phyloP scores from a whole-genome alignment of 1,284 basidiomycete species.

The Cerioporus squamosus region DNA sequence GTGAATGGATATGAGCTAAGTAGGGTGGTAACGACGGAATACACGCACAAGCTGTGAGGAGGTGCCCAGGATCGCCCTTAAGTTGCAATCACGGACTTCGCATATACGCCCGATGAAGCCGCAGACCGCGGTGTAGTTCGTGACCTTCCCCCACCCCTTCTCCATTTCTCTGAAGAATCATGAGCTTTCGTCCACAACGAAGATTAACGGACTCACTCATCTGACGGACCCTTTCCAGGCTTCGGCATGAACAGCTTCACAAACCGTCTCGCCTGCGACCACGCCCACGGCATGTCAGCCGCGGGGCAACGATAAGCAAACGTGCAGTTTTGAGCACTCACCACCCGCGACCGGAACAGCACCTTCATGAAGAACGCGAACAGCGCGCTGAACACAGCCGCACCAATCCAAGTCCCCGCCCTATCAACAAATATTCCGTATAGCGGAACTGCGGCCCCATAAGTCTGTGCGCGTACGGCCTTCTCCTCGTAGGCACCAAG shows the following conservation, averaged over 20 bases:
- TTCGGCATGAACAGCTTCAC: conserved; percentile 53
- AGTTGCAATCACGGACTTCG: conserved; percentile 64
- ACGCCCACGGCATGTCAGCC: too few relatives aligned
- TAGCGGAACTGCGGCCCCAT: conserved; percentile 76
- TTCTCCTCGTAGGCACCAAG: not conserved
- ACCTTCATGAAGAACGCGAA: conserved; percentile 30
- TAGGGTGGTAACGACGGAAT: not conserved
- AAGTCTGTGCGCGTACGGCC: conserved; percentile 37
- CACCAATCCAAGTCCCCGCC: conserved; percentile 38
- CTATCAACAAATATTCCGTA: conserved; percentile 64
- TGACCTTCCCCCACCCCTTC: conserved; percentile 59
- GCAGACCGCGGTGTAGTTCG: conserved; percentile 59
- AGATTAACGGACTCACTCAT: conserved; percentile 46
- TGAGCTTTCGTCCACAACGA: not conserved
- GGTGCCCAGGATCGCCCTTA: conserved; percentile 81
- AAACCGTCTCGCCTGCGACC: conserved; percentile 54
- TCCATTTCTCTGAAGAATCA: conserved; percentile 50
- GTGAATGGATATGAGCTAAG: not conserved
- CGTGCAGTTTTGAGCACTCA: too few relatives aligned
- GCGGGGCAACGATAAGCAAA: too few relatives aligned
- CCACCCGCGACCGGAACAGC: conserved; percentile 36
- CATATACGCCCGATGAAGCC: conserved; percentile 50
- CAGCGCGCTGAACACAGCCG: conserved; percentile 44
- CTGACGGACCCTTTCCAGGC: conserved; percentile 68
- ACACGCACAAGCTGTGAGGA: conserved; percentile 63